Percentiles rank a stretch among this genome's conserved stretches.
These are phyloP conservation scores for Penicillium lagena DNA, from an alignment of 495 filamentous ascomycete genomes.

Conservation along the genomic window DNA sequence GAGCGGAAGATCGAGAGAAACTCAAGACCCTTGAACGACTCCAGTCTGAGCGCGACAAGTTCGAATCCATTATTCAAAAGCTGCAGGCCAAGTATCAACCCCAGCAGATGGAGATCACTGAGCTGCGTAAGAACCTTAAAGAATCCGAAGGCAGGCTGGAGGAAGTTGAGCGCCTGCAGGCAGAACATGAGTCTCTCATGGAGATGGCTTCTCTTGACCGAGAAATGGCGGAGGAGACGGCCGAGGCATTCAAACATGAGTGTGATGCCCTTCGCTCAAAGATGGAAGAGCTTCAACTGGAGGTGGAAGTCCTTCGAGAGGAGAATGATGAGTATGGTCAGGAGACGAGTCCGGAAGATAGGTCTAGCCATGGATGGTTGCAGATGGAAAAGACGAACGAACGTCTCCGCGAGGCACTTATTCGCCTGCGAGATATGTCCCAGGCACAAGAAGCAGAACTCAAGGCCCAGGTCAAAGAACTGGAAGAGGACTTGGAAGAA, in stretches of 20 bases:
- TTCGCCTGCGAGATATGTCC: slow-evolving; percentile 78
- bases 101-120: slow-evolving; percentile 72
- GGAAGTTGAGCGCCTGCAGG: slow-evolving; percentile 64
- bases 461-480: slow-evolving; percentile 64
- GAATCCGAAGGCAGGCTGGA: slow-evolving; percentile 64
- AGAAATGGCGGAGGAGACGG: slow-evolving; percentile 94
- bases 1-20: slow-evolving; percentile 81
- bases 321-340: slow-evolving; percentile 78
- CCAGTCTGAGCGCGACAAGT: slow-evolving; percentile 76
- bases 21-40: slow-evolving; percentile 71
- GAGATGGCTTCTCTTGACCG: slow-evolving; percentile 87
- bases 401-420: slow-evolving; percentile 76
- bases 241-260: slow-evolving; percentile 73
- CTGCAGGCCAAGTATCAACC: slow-evolving; percentile 84
- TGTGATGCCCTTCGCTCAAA: slow-evolving; percentile 68
- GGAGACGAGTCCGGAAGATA: slow-evolving; percentile 84
- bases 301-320: slow-evolving; percentile 78
- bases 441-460: slow-evolving; percentile 80
- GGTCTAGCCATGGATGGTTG: slow-evolving; percentile 76
- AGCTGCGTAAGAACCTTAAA: slow-evolving; percentile 69
- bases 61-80: slow-evolving; percentile 85
- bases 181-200: slow-evolving; percentile 74
- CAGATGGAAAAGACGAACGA: slow-evolving; percentile 90
- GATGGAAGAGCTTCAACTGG: slow-evolving; percentile 78
- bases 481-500: slow-evolving; percentile 74